These are phyloP conservation scores for Pythium pyrilobum DNA, from an alignment of 352 stramenopile species.

Conservation along the genomic window DNA sequence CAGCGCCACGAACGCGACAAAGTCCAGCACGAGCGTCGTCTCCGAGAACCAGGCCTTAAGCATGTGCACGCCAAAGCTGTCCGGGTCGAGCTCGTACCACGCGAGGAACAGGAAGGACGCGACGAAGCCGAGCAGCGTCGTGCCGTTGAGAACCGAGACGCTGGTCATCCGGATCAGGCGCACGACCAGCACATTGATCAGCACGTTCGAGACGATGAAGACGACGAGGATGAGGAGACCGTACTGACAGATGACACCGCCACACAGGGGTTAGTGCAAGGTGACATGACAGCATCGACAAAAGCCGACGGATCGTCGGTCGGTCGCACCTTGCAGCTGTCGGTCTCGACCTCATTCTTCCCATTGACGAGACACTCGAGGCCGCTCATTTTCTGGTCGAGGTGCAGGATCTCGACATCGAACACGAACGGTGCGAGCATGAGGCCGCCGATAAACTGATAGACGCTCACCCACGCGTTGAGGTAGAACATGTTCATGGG, in stretches of 20 bases:
- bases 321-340: slow-evolving; percentile 64
- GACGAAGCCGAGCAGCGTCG: slow-evolving; percentile 66
- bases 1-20: slow-evolving; percentile 63
- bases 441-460: slow-evolving; percentile 82
- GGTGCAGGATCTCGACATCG: slow-evolving; percentile 59
- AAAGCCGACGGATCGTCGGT: neutral
- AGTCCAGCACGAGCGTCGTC: slow-evolving; percentile 58
- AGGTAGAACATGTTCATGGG: slow-evolving; percentile 87
- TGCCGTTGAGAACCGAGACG: slow-evolving; percentile 70
- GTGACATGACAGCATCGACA: too few relatives aligned
- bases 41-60: slow-evolving; percentile 63
- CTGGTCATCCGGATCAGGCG: slow-evolving; percentile 74
- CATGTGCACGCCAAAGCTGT: slow-evolving; percentile 55
- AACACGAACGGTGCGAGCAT: slow-evolving; percentile 79
- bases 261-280: too few relatives aligned
- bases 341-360: slow-evolving; percentile 52
- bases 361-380: slow-evolving; percentile 79
- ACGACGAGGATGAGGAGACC: slow-evolving; percentile 61
- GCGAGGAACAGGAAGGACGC: slow-evolving; percentile 65
- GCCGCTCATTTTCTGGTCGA: slow-evolving; percentile 77
- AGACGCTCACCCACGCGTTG: slow-evolving; percentile 83
- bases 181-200: slow-evolving; percentile 68
- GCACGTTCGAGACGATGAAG: slow-evolving; percentile 76
- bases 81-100: slow-evolving; percentile 73
- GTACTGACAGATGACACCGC: slow-evolving; percentile 28